Conservation (phyloP, 768 basidiomycete species). For the Daedaleopsis nitida region DNA sequence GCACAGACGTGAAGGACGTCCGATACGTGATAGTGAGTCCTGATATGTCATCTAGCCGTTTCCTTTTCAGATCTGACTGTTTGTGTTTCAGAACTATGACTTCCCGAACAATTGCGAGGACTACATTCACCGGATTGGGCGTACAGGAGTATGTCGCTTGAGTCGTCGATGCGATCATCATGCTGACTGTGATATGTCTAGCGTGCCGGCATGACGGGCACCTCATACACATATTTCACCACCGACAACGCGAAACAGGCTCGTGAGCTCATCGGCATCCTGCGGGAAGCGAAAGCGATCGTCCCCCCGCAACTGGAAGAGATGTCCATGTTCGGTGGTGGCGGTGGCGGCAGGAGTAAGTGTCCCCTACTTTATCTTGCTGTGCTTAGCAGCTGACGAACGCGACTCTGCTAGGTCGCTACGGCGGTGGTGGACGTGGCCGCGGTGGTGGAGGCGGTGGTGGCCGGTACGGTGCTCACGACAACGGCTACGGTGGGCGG, state of each 20-base stretch:
- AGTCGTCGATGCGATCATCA: background rate
- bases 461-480: constrained; percentile 39
- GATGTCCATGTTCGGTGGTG: constrained; percentile 86
- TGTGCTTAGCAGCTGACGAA: constrained; percentile 9
- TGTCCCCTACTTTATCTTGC: constrained; percentile 9
- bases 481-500: constrained; percentile 37
- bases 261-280: constrained; percentile 84
- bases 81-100: constrained; percentile 78
- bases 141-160: constrained; percentile 75
- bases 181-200: constrained; percentile 32
- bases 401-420: constrained; percentile 51
- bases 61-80: background rate
- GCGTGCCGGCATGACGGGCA: constrained; percentile 92
- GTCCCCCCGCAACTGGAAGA: constrained; percentile 91
- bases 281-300: constrained; percentile 83
- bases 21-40: constrained; percentile 89
- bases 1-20: constrained; percentile 96
- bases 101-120: constrained; percentile 99
- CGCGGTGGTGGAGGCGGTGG: constrained; percentile 47
- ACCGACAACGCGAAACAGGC: constrained; percentile 95
- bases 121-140: constrained; percentile 98
- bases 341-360: constrained; percentile 75
- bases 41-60: background rate
- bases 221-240: constrained; percentile 95
- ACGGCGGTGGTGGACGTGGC: constrained; percentile 44